Evolutionary conservation across 1,139 yeast genomes (phyloP).

Genomic region (Suzukiozyma palmioleophila): DNA sequence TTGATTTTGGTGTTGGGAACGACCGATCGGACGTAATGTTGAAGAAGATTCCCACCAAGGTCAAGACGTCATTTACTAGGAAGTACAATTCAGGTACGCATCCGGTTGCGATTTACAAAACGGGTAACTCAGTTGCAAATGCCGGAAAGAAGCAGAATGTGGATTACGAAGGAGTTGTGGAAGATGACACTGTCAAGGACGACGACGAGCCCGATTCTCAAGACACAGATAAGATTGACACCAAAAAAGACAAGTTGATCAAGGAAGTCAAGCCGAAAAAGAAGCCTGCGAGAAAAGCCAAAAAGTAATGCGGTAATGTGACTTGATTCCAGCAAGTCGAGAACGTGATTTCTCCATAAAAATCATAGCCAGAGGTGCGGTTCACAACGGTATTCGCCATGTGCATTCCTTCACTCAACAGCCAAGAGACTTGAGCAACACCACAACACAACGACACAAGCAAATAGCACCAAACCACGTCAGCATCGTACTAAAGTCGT

Average conservation of each 20-base stretch:
- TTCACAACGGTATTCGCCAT: no score
- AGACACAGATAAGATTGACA: constrained; percentile 28
- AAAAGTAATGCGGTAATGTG: no score
- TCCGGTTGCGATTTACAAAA: constrained; percentile 80
- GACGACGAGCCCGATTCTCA: constrained; percentile 27
- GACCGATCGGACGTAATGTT: constrained; percentile 39
- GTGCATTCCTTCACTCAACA: no score
- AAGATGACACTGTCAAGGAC: constrained; percentile 47
- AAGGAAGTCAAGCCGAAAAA: constrained; percentile 32
- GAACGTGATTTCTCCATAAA: no score
- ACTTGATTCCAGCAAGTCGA: no score
- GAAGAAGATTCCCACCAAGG: constrained; percentile 67
- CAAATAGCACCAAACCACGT: no score
- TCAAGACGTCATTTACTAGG: constrained; percentile 82
- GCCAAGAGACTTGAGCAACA: no score
- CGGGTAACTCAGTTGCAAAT: constrained; percentile 50
- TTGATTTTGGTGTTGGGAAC: constrained; percentile 77
- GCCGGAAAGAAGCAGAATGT: constrained; percentile 37
- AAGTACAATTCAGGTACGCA: constrained; percentile 71
- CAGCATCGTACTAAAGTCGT: no score
- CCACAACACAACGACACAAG: no score
- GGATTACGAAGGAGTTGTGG: constrained; percentile 60
- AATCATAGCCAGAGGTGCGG: no score
- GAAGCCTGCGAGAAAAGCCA: constrained; percentile 11
- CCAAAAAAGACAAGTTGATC: constrained; percentile 42